Base-by-base conservation (phyloP, 2,329 filamentous ascomycete genomes). In the Diaporthe australafricana region DNA sequence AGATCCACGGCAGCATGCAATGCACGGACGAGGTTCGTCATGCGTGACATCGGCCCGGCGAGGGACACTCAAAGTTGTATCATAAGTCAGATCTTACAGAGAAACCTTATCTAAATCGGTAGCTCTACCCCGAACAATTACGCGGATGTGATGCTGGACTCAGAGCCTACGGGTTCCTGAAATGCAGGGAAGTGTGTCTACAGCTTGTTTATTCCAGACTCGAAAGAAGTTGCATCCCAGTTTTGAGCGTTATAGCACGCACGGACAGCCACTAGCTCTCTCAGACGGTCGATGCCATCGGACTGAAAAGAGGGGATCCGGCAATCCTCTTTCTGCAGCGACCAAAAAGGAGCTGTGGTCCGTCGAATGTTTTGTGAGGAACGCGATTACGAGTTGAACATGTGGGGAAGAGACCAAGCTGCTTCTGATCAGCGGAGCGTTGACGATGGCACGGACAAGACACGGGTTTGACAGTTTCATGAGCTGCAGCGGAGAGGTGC, bases 41-140 rank as follows among this genome's bases (percentile, higher is more conserved):
- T 27, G 42, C 47, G 60, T 63, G 42, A 63, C 60, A 63, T 63
- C 42, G 60, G 60, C 27, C 20, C 42, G 60, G 42, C 35, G 60
- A 48, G 60, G 60, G 40, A 20, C 27, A 42, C 27, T 50, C 17
- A 17, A 20, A 25, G 22, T 14, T 48, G 60, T 63, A 63, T 35
- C 42, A 63, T 63, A 63, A 63, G 42, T 63, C 60, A 63, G 60
- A 48, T 63, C 60, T 35, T 63, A 48, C 60, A 22, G 42, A 63
- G 60, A 48, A 63, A 63, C 60, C n/a, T 35, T 63, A 38, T 63
- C 42, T 32, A 47, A 63, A 63, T 63, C 30, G 30, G 42, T 35
- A 47, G 42, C 25, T 35, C 6, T 25, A 20, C 2, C 57, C n/a
- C 27, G 42, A 48, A 48, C 20, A 32, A 47, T 35, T 62, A 22